phyloP scores from a whole-genome alignment of 1,284 basidiomycete species.

The Meira nashicola region DNA sequence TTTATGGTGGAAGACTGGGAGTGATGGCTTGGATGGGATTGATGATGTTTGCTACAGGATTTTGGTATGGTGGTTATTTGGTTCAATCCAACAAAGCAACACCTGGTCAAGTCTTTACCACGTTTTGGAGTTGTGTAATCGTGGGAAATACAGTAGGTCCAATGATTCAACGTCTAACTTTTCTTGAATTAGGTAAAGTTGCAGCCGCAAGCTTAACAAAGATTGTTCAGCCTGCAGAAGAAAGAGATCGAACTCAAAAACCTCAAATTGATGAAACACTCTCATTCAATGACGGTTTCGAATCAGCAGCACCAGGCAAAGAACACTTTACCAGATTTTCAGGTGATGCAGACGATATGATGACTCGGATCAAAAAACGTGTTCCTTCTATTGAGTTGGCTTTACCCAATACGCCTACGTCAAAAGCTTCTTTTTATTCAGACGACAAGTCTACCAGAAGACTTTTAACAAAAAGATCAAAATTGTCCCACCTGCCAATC shows the following conservation, averaged over 20 bases:
- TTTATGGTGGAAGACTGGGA: constrained; percentile 66
- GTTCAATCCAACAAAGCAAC: constrained; percentile 68
- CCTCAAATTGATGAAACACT: no score
- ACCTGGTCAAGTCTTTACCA: constrained; percentile 79
- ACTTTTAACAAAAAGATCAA: no score
- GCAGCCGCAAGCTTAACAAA: constrained; percentile 65
- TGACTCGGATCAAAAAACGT: no score
- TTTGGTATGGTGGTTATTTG: constrained; percentile 88
- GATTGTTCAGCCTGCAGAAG: no score
- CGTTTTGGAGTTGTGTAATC: constrained; percentile 93
- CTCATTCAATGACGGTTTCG: no score
- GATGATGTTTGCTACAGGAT: constrained; percentile 63
- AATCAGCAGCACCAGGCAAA: no score
- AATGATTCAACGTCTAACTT: constrained; percentile 73
- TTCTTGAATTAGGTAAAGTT: constrained; percentile 77
- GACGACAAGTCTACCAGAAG: no score
- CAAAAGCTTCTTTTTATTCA: not conserved
- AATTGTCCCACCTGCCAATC: not conserved
- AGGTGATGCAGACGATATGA: no score
- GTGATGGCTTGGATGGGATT: constrained; percentile 54
- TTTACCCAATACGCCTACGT: not conserved
- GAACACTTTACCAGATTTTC: no score
- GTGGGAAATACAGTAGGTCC: constrained; percentile 79
- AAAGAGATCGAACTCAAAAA: no score
- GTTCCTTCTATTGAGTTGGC: not conserved